Base-by-base conservation (phyloP, 2,329 filamentous ascomycete species). In the Nectriaceae sp. region DNA sequence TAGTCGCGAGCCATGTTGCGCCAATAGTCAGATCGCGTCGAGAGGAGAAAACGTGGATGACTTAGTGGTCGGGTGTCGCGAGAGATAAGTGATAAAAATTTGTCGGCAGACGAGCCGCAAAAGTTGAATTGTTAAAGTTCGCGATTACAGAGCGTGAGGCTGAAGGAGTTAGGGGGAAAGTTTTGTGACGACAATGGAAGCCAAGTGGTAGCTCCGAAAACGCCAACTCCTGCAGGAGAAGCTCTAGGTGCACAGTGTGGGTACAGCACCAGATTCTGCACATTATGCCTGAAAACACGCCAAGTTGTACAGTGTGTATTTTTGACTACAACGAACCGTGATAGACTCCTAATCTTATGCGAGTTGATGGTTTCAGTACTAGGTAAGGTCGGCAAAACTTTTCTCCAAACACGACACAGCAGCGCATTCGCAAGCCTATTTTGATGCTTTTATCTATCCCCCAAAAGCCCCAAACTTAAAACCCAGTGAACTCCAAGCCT, bases 1-100 rank as follows among this genome's bases (percentile, higher is more conserved):
- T 65, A 69, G 44, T 64, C 62, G 57, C 65, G 67, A 50, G 66
- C 63, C 69, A 71, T 71, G 47, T 60, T 46, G 63, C 63, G 62
- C 57, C 52, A 48, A 50, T 46, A 44, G 36, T 50, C 18, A 43
- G 47, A 40, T 44, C 61, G 61, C 59, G 60, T 62, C 56, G 55
- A 37, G 40, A 46, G 45, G 42, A 36, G 42, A 22, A 47, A 48
- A 29, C 22, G 38, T 33, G 11, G 46, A 26, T 33, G 42, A 26
- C 31, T 57, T 50, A 26, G 42, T 29, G 21, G 20, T 36, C 33
- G 33, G 8, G 8, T 11, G 5, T 16, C 33, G 33, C 33, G 16
- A 16, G 33, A 29, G 13, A 29, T 29, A 29, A 29, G 33, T 5
- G 33, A 36, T 16, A n/a, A 15, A 36, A 16, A 36, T 6, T 13